phyloP scores from a whole-genome alignment of 2,329 filamentous ascomycete species.

The Aspergillus ochraceus region DNA sequence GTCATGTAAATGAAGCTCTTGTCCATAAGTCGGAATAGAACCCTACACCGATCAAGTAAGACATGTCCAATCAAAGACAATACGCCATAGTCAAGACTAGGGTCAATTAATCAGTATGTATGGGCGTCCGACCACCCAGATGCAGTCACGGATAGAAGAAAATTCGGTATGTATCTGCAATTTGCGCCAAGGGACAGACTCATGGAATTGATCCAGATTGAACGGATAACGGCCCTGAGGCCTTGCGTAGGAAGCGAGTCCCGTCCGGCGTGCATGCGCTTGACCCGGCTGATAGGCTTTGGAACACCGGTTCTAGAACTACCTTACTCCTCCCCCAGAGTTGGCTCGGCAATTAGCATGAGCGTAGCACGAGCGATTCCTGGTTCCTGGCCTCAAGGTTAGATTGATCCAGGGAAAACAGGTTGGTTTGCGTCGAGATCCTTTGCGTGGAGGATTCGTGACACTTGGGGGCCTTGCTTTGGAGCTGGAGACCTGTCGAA shows the following conservation, averaged over 20 bases:
- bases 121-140: neutral
- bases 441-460: neutral
- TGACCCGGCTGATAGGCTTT: neutral
- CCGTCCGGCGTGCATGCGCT: too few species aligned
- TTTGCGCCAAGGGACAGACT: neutral
- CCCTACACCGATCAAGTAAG: too few species aligned
- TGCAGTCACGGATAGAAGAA: neutral
- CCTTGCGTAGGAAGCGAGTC: neutral
- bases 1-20: neutral
- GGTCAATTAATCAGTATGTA: neutral
- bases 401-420: neutral
- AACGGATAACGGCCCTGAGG: neutral
- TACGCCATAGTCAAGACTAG: neutral
- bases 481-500: neutral
- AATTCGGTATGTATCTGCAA: neutral
- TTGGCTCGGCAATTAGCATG: too few species aligned
- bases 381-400: neutral
- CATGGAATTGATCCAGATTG: neutral
- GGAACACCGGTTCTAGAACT: neutral
- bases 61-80: too few species aligned
- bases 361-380: too few species aligned
- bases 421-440: neutral
- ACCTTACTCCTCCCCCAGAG: too few species aligned
- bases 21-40: too few species aligned
- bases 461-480: neutral